A percentile compares a stretch with the other conserved stretches of the same genome.
These are phyloP conservation scores for Danielozyma ontarioensis DNA, from an alignment of 805 yeast species.

Conservation along the genomic window DNA sequence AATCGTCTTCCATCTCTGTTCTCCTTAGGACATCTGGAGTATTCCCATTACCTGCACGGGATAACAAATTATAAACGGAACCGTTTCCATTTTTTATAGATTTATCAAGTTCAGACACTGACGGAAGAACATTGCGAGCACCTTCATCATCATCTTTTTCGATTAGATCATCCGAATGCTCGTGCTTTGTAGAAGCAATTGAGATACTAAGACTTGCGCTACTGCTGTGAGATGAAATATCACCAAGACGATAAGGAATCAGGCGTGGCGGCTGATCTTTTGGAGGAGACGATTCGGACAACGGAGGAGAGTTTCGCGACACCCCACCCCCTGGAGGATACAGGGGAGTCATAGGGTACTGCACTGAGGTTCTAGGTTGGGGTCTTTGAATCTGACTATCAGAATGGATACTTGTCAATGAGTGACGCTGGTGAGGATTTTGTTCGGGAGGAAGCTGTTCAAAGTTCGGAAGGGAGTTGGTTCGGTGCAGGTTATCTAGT, in stretches of 20 bases:
- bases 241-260: neutral
- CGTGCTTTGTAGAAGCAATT: neutral
- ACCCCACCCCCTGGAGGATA: neutral
- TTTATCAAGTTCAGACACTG: slow-evolving; percentile 2
- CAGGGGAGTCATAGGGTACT: neutral
- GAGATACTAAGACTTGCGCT: neutral
- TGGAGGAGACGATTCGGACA: neutral
- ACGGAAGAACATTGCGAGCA: slow-evolving; percentile 1
- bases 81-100: neutral
- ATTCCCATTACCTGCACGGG: neutral
- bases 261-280: neutral
- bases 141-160: neutral
- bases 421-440: neutral
- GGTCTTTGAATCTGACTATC: neutral
- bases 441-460: neutral
- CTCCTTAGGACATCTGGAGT: too few relatives aligned
- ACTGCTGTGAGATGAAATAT: neutral
- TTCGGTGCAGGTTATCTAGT: neutral
- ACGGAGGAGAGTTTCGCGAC: neutral
- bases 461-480: neutral
- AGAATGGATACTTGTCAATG: neutral
- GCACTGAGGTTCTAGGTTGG: neutral
- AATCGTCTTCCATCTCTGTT: neutral
- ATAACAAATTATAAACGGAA: slow-evolving; percentile 1
- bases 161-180: neutral